These are phyloP conservation scores for Lichtheimia corymbifera DNA, from an alignment of 371 early-diverging fungal species.

Conservation along the genomic window DNA sequence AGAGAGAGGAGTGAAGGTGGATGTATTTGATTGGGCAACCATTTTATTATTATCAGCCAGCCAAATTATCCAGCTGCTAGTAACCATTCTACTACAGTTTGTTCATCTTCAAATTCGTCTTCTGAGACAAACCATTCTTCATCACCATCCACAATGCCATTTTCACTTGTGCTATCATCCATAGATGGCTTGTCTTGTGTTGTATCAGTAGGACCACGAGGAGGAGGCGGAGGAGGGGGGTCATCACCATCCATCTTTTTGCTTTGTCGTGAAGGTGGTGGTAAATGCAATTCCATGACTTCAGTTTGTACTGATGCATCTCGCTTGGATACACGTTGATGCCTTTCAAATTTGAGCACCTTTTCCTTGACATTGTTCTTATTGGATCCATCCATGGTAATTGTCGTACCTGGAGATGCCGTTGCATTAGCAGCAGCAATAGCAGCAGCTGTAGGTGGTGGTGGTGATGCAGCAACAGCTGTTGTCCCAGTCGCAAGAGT, in stretches of 20 bases:
- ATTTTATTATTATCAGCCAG: constrained; percentile 1
- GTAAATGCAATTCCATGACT: no score
- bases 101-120: constrained; percentile 22
- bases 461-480: constrained; percentile 18
- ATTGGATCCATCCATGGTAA: no score
- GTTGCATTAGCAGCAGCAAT: constrained; percentile 36
- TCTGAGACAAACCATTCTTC: constrained; percentile 24
- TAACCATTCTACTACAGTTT: constrained; percentile 22
- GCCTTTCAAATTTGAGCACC: not conserved
- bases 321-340: not conserved
- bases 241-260: no score
- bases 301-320: no score
- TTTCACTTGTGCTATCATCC: constrained; percentile 9
- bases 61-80: constrained; percentile 12
- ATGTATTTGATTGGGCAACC: not conserved
- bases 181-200: no score
- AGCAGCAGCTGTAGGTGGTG: not conserved
- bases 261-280: no score
- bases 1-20: not conserved
- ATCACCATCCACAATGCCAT: constrained; percentile 17
- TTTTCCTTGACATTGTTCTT: not conserved
- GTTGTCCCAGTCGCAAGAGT: constrained; percentile 10
- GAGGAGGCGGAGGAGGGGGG: no score
- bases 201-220: no score
- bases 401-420: constrained; percentile 11